Conservation (phyloP, 192 early-diverging fungal genomes). For the Polychytrium aggregatum region DNA sequence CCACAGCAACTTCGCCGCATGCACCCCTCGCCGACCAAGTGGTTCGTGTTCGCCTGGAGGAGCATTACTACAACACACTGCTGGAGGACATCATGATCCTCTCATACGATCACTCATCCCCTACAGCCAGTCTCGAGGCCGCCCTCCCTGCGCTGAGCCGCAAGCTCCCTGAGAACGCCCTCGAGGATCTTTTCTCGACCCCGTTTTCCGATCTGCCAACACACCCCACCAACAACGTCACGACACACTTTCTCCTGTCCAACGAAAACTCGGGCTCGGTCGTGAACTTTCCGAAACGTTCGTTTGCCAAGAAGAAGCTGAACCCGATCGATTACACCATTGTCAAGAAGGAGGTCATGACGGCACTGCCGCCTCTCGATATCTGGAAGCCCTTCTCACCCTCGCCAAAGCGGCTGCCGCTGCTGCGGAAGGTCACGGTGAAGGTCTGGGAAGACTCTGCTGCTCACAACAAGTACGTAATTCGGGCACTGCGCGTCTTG, state of each 20-base stretch:
- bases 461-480: conserved; percentile 77
- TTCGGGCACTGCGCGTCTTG: too few species aligned
- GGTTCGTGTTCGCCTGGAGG: conserved; percentile 43
- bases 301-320: conserved; percentile 7
- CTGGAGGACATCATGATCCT: conserved; percentile 66
- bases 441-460: conserved; percentile 83
- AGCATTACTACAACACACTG: conserved; percentile 62
- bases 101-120: conserved; percentile 55
- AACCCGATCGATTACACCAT: conserved; percentile 48
- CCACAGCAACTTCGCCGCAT: too few species aligned
- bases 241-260: conserved; percentile 31
- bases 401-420: conserved; percentile 51
- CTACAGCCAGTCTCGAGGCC: conserved; percentile 15
- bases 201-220: conserved; percentile 16
- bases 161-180: conserved; percentile 1
- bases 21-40: conserved; percentile 2
- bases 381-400: conserved; percentile 38
- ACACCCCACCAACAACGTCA: conserved; percentile 12
- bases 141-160: conserved; percentile 8
- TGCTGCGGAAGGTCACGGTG: conserved; percentile 60
- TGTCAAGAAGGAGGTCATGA: conserved; percentile 17
- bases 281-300: conserved; percentile 8
- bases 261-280: conserved; percentile 7
- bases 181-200: conserved; percentile 12
- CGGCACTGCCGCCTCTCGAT: conserved; percentile 14